Evolutionary conservation across 257 asterid species (phyloP).

Genomic region (Solanum corneliomulleri): DNA sequence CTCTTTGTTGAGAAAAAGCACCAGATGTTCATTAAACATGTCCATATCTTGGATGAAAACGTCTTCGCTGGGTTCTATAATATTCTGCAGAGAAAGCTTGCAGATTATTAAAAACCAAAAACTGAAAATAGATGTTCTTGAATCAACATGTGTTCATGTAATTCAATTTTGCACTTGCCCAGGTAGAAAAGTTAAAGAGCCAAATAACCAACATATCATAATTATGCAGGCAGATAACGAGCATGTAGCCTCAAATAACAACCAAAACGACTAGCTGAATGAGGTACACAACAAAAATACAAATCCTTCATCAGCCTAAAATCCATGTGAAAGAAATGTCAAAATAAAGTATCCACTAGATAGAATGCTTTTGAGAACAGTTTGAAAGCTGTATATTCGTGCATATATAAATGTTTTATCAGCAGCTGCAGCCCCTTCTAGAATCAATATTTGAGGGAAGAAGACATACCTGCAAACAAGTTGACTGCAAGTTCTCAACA

Average conservation of each 20-base stretch:
- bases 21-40: conserved; percentile 63
- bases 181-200: not conserved
- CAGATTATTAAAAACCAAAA: not conserved
- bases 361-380: not conserved
- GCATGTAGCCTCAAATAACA: not conserved
- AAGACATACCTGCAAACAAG: conserved; percentile 42
- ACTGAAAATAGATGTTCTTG: not conserved
- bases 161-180: not conserved
- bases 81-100: conserved; percentile 21
- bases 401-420: not conserved
- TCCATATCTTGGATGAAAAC: conserved; percentile 75
- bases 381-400: not conserved
- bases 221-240: not conserved
- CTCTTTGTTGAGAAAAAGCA: conserved; percentile 60
- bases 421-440: not conserved
- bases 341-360: not conserved
- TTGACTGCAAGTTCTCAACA: conserved; percentile 40
- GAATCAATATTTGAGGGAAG: not conserved
- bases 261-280: not conserved
- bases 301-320: not conserved
- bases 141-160: not conserved
- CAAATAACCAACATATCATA: not conserved
- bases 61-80: conserved; percentile 50
- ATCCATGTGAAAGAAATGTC: not conserved
- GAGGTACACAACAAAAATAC: not conserved